Evolutionary conservation across 352 stramenopile genomes (phyloP).

Genomic region (Pythium grandisporangium): DNA sequence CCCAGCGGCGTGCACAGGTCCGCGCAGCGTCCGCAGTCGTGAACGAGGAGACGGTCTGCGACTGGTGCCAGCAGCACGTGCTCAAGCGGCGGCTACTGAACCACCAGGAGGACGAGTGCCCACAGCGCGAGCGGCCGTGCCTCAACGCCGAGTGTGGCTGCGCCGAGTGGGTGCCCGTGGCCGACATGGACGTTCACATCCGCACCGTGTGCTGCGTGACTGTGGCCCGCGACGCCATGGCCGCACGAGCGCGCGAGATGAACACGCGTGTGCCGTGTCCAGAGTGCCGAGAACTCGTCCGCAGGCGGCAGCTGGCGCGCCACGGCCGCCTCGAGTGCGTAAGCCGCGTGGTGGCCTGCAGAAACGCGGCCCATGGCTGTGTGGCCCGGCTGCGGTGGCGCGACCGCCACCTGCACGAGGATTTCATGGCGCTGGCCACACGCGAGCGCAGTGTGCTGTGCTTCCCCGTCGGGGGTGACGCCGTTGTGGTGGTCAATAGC

Average conservation of each 20-base stretch:
- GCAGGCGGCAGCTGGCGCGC: slow-evolving; percentile 20
- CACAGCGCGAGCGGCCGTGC: slow-evolving; percentile 54
- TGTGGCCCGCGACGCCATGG: slow-evolving; percentile 43
- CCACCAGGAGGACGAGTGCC: slow-evolving; percentile 75
- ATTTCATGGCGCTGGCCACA: slow-evolving; percentile 32
- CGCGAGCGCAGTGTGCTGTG: slow-evolving; percentile 35
- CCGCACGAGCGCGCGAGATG: slow-evolving; percentile 30
- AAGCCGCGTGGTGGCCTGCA: slow-evolving; percentile 55
- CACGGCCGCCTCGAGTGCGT: slow-evolving; percentile 43
- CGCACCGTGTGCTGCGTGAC: slow-evolving; percentile 36
- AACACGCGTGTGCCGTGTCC: slow-evolving; percentile 27
- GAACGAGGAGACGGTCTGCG: slow-evolving; percentile 45
- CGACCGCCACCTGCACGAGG: slow-evolving; percentile 62
- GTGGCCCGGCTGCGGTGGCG: slow-evolving; percentile 42
- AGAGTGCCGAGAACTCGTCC: slow-evolving; percentile 39
- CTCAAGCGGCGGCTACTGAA: slow-evolving; percentile 61
- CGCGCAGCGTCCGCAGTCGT: slow-evolving; percentile 25
- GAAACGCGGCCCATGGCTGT: slow-evolving; percentile 60
- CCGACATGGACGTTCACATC: slow-evolving; percentile 39
- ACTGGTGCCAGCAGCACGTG: slow-evolving; percentile 52
- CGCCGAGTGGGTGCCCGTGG: slow-evolving; percentile 61
- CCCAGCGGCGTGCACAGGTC: slow-evolving; percentile 23
- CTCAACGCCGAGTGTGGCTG: slow-evolving; percentile 51
- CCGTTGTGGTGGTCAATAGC: slow-evolving; percentile 29
- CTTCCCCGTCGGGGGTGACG: slow-evolving; percentile 34